These are phyloP conservation scores for Irpex rosettiformis DNA, from an alignment of 1,284 basidiomycete genomes.

Conservation along the genomic window DNA sequence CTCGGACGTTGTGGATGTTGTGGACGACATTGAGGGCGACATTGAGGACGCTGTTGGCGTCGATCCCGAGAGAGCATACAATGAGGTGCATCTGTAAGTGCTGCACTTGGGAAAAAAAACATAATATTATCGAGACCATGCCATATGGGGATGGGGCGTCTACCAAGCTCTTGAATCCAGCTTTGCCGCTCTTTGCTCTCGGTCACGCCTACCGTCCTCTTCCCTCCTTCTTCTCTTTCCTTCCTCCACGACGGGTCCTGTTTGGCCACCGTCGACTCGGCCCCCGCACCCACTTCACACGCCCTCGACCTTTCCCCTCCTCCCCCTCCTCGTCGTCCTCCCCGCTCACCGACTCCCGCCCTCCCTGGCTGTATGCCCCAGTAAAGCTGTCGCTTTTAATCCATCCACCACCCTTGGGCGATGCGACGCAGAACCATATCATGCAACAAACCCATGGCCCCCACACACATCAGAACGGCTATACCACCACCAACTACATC, in stretches of 20 bases:
- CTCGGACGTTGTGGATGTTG: background rate
- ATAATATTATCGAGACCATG: background rate
- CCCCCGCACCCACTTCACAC: conserved; percentile 14
- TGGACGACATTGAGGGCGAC: background rate
- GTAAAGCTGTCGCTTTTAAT: conserved; percentile 25
- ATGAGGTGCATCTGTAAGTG: no score
- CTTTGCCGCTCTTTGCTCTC: conserved; percentile 1
- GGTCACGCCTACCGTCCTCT: conserved; percentile 7
- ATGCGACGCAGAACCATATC: conserved; percentile 54
- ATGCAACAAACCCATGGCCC: conserved; percentile 62
- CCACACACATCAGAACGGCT: conserved; percentile 27
- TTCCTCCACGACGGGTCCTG: conserved; percentile 4
- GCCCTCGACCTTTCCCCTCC: conserved; percentile 3
- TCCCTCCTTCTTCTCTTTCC: conserved; percentile 11
- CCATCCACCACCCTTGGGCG: conserved; percentile 30
- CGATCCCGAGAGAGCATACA: no score
- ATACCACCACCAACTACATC: conserved; percentile 24
- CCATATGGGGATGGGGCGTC: conserved; percentile 2
- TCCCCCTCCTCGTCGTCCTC: conserved; percentile 9
- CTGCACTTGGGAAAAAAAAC: background rate
- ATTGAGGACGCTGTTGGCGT: no score
- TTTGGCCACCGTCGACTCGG: conserved; percentile 11
- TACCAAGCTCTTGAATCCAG: conserved; percentile 9
- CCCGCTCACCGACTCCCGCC: conserved; percentile 8
- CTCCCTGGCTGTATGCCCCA: conserved; percentile 21